Evolutionary conservation across 805 yeast genomes (phyloP), one percentile per base, ranked within the genome.

Genomic region (Saturnispora ahearnii): DNA sequence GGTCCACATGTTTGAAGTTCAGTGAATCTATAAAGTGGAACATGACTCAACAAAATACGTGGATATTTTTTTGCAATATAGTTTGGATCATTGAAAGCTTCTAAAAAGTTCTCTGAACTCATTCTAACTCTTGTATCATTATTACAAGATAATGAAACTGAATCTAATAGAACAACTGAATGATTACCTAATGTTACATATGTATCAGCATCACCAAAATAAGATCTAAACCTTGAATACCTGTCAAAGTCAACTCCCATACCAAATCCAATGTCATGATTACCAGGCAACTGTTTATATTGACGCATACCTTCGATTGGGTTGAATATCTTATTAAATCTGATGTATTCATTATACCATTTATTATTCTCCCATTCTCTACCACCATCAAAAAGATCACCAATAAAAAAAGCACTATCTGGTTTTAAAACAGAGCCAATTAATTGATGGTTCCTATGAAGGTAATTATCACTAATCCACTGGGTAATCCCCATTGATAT

Each of bases 201-300:
- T 13, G 77, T 73, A 57, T 78, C 77, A 0, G 93, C 69, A 38
- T 78, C 79, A 1, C 98, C 99, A 64, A 88, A 91, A 60, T 71
- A 74, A 1, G 81, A 68, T 37, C 75, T 67, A 65, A 90, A 93
- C 56, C 98, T 68, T 33, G 77, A 66, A 42, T 77, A 66, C 24
- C 82, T 79, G 1, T 71, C 65, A 26, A 73, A 72, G 15, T 79
- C 71, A 13, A 93, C 79, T 0, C 81, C 79, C 52, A 81, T 78
- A 29, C 93, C 96, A 67, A 84, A 91, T 0, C 99, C 99, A 55
- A 95, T 87, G 62, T 93, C 99, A 63, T 93, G 99, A 62, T 93
- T 93, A 1, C 99, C 99, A 0, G 96, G 96, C 8, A 77, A n/a
- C 73, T 68, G 50, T 72, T 72, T 52, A 70, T 68, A 6, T 84